These are phyloP conservation scores for Triticum urartu DNA, from an alignment of 176 grass and related monocot genomes.

Conservation along the genomic window DNA sequence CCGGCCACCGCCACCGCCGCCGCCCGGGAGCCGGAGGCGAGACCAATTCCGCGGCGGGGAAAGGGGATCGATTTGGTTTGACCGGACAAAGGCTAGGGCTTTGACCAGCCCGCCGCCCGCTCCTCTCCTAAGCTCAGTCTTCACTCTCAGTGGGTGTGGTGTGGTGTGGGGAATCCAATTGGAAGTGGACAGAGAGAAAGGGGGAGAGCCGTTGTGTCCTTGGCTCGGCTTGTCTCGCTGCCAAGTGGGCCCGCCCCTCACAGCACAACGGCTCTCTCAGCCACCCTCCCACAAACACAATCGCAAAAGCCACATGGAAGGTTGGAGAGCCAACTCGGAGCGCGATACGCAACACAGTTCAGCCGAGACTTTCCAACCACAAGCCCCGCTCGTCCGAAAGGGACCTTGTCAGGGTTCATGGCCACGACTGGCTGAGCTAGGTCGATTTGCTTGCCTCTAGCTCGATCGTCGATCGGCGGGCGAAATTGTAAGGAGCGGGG, in stretches of 20 bases:
- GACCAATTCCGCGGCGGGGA: not conserved
- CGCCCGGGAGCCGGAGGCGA: not conserved
- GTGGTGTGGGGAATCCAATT: not conserved
- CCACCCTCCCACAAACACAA: too few relatives aligned
- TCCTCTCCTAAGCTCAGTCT: not conserved
- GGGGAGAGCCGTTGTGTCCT: slow-evolving; percentile 2
- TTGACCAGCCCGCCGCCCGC: not conserved
- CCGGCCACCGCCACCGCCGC: not conserved
- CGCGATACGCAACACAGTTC: too few relatives aligned
- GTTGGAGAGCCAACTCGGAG: too few relatives aligned
- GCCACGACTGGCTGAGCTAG: too few relatives aligned
- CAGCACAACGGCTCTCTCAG: not conserved
- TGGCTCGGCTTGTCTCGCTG: not conserved
- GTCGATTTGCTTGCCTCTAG: too few relatives aligned
- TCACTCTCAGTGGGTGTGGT: too few relatives aligned
- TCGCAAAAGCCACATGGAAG: too few relatives aligned
- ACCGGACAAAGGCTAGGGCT: not conserved
- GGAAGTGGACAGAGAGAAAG: not conserved
- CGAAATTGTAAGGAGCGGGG: too few relatives aligned
- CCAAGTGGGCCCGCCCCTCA: not conserved
- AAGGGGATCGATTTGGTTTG: not conserved
- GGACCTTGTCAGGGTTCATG: too few relatives aligned
- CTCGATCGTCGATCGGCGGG: too few relatives aligned
- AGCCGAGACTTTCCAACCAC: too few relatives aligned
- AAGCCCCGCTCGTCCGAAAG: too few relatives aligned